A percentile compares a stretch with the other conserved stretches of the same genome.
These are phyloP conservation scores for Rhodomyrtus psidioides DNA, from an alignment of 441 rosid species.

Conservation along the genomic window DNA sequence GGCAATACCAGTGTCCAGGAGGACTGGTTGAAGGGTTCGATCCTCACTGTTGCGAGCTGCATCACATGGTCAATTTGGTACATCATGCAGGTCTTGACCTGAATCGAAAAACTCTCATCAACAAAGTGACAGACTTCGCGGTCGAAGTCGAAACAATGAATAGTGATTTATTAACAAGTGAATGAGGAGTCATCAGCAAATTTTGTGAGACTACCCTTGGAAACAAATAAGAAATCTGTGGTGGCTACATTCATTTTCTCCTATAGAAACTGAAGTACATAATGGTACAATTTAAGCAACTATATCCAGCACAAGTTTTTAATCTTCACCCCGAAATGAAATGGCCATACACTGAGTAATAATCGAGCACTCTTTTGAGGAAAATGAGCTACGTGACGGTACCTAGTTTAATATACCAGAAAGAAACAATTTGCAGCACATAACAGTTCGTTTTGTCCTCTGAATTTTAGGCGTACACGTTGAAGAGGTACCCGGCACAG, in stretches of 20 bases:
- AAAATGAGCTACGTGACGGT: not conserved
- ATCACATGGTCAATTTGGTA: conserved; percentile 50
- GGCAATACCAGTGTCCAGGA: conserved; percentile 14
- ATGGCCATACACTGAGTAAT: not conserved
- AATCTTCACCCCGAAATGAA: not conserved
- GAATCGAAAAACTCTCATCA: not conserved
- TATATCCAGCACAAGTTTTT: not conserved
- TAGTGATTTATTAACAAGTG: not conserved
- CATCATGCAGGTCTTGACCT: conserved; percentile 55
- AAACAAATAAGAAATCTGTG: not conserved
- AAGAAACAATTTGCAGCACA: not conserved
- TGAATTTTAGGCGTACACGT: conserved; percentile 34
- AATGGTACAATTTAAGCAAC: not conserved
- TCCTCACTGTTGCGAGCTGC: conserved; percentile 51
- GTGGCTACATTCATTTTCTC: not conserved
- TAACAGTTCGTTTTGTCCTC: not conserved
- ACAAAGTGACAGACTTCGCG: not conserved
- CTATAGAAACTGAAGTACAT: not conserved
- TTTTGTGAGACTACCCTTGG: not conserved
- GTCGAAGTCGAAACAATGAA: not conserved
- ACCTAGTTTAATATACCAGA: not conserved
- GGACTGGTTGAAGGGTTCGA: conserved; percentile 53
- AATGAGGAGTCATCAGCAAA: not conserved
- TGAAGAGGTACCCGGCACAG: conserved; percentile 58
- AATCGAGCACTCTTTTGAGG: not conserved